Percentiles rank a stretch among this genome's conserved stretches.
Evolutionary conservation across 306 rosid species (phyloP).

Genomic region (Ormosia emarginata): DNA sequence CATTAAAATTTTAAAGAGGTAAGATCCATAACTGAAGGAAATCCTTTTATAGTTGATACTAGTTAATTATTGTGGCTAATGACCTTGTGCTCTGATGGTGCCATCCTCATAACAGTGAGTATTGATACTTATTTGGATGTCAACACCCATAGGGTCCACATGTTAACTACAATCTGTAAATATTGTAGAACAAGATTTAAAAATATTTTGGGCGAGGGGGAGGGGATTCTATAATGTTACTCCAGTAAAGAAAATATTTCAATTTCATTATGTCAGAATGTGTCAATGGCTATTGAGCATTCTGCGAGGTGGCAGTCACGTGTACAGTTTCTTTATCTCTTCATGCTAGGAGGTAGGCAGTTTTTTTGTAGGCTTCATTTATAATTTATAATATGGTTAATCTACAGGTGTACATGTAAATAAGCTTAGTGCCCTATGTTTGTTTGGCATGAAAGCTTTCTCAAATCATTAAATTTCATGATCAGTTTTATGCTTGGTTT

Average conservation of each 20-base stretch:
- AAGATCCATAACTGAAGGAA: too few species aligned
- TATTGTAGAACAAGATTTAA: background rate
- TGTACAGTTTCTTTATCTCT: background rate
- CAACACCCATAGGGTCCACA: background rate
- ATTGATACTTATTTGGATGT: background rate
- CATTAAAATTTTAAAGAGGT: too few species aligned
- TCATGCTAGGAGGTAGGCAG: background rate
- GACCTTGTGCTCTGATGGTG: background rate
- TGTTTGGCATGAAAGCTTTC: background rate
- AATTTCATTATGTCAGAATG: background rate
- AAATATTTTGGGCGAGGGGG: background rate
- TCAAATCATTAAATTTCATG: slow-evolving; percentile 2
- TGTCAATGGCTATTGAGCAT: background rate
- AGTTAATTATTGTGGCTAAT: background rate
- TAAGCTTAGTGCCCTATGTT: background rate
- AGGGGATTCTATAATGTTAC: background rate
- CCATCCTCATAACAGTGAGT: background rate
- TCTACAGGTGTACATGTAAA: background rate
- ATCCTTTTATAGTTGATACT: background rate
- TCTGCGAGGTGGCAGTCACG: background rate
- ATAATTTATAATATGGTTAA: background rate
- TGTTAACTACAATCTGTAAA: background rate
- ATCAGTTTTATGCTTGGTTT: slow-evolving; percentile 5
- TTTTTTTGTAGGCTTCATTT: background rate
- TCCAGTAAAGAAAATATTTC: background rate